Base-by-base conservation (phyloP, 495 filamentous ascomycete genomes). In the Pseudoneurospora amorphoporcata region DNA sequence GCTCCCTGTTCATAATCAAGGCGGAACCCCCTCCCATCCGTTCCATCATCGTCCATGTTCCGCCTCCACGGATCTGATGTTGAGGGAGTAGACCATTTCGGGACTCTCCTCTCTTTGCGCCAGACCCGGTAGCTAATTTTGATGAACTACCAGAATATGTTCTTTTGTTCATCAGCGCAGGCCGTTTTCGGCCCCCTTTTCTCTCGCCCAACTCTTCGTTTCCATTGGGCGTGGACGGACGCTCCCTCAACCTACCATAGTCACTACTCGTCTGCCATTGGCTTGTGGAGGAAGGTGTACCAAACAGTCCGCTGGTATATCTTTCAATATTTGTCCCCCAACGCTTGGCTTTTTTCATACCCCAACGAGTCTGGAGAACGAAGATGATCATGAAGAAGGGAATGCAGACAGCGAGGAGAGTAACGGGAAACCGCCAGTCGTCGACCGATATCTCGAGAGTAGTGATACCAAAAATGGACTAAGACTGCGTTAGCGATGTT, bases 381-480 rank as follows among this genome's bases (percentile, higher is more conserved):
- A 78, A 43, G 39, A 81, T 77, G 35, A 81, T 70, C 19, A 82
- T 32, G 43, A 82, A 79, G 41, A 80, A 79, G 14, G 79, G 81
- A 5, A 82, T 73, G 73, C 79, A 79, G 10, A 82, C 77, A 32
- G 72, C 45, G 4, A 81, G 71, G 69, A 82, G 76, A 7, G 77
- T 79, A 6, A 77, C 75, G 10, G 77, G 70, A 41, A 81, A 81
- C 9, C 72, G 73, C 79, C 79, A 80, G 73, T 81, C 77, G 1
- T 71, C 41, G 3, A 72, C 69, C 12, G 58, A n/a, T 69, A 80
- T 76, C 17, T 73, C 68, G 29, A 81, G 68, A 10, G 76, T 75
- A 1, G 79, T 79, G 35, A 83, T 82, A 68, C 80, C 79, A 23
- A 82, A 81, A 72, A 82, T 77, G 40, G 68, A 42, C 74, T 75